These are phyloP conservation scores for Cicer arietinum DNA, from an alignment of 306 rosid species.

Conservation along the genomic window DNA sequence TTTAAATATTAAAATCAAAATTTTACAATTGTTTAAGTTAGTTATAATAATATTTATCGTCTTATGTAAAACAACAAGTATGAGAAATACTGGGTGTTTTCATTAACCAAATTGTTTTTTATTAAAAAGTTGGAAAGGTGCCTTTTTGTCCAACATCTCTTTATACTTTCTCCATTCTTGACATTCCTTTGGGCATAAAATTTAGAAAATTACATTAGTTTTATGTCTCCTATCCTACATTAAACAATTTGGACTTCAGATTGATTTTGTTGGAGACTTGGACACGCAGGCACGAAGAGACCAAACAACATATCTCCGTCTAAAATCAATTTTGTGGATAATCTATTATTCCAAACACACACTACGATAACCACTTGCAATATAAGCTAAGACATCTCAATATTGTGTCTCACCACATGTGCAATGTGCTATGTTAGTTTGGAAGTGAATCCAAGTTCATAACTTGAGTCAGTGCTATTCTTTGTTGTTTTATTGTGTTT, in stretches of 20 bases:
- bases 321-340: too few species aligned
- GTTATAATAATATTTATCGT: too few species aligned
- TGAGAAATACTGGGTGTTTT: constrained; percentile 9
- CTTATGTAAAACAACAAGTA: too few species aligned
- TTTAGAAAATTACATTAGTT: background rate
- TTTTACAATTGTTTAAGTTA: too few species aligned
- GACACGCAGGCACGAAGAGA: background rate
- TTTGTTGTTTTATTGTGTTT: constrained; percentile 14
- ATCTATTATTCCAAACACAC: background rate
- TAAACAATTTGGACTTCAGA: background rate
- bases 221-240: background rate
- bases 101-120: background rate
- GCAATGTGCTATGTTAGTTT: constrained; percentile 5
- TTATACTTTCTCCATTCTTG: background rate
- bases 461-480: constrained; percentile 1
- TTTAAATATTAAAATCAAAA: too few species aligned
- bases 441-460: background rate
- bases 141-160: constrained; percentile 5
- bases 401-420: background rate
- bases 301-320: background rate
- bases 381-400: background rate
- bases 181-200: background rate
- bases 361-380: background rate
- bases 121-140: background rate
- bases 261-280: background rate